These are phyloP conservation scores for Luffa aegyptiaca DNA, from an alignment of 306 rosid species.

Conservation along the genomic window DNA sequence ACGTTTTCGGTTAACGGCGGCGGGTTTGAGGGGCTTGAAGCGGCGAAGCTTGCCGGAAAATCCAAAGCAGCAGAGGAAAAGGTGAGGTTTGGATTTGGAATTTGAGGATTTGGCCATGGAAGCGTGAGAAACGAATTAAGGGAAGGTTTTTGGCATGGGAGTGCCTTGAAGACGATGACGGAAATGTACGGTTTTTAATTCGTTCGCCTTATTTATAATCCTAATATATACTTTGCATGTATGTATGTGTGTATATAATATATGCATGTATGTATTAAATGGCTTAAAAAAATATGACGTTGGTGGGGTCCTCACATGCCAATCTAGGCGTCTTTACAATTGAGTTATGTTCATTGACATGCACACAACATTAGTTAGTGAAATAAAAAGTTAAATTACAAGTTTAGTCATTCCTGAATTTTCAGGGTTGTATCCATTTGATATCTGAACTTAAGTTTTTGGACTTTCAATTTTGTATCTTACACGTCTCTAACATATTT, in stretches of 20 bases:
- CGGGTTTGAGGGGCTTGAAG: background rate
- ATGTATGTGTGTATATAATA: too few species aligned
- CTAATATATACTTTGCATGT: too few species aligned
- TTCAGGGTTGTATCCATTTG: too few species aligned
- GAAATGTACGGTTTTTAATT: background rate
- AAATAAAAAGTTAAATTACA: too few species aligned
- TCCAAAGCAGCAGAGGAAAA: slow-evolving; percentile 1
- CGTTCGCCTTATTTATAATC: background rate
- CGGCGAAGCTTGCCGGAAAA: background rate
- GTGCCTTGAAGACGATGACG: background rate
- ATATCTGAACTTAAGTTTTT: too few species aligned
- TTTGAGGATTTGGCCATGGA: slow-evolving; percentile 2
- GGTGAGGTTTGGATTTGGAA: background rate
- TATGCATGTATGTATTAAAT: background rate
- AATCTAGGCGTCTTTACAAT: too few species aligned
- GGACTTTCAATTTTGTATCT: too few species aligned
- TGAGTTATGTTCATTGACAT: too few species aligned
- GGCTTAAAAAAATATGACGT: background rate
- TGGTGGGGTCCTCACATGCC: background rate
- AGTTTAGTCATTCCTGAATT: too few species aligned
- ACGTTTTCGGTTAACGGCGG: background rate
- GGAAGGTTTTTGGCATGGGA: background rate
- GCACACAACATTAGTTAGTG: too few species aligned
- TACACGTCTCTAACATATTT: too few species aligned
- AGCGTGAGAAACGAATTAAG: background rate